A percentile compares a stretch with the other conserved stretches of the same genome.
Conservation (phyloP, 257 asterid species). For the Solanum sparsipilum region DNA sequence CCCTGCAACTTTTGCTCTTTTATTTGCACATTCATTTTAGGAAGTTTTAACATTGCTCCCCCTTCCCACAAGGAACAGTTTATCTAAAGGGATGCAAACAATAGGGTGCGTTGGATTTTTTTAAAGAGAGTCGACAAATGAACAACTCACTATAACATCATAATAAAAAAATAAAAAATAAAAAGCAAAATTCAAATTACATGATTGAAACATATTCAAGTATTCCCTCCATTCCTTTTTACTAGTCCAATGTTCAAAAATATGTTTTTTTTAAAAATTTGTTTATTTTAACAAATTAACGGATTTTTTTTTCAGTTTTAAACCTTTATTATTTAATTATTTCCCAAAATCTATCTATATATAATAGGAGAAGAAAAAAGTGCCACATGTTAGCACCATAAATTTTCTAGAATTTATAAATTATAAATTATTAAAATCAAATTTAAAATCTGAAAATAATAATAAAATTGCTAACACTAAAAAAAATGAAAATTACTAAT, state of each 20-base stretch:
- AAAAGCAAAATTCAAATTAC: neutral
- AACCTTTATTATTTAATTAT: neutral
- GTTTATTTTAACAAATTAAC: neutral
- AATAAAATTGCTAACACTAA: too few relatives aligned
- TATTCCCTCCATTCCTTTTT: neutral
- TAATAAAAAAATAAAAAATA: neutral
- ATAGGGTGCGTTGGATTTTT: too few relatives aligned
- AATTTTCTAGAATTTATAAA: too few relatives aligned
- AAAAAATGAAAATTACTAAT: too few relatives aligned
- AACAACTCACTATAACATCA: neutral
- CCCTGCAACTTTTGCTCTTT: neutral
- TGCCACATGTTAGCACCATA: too few relatives aligned
- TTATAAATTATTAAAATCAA: too few relatives aligned
- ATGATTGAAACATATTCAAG: neutral
- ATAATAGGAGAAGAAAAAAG: too few relatives aligned
- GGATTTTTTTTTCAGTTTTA: neutral
- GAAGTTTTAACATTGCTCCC: neutral
- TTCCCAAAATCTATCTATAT: neutral
- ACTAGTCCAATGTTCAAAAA: neutral
- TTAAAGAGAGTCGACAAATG: neutral
- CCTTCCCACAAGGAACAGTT: neutral
- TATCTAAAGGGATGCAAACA: neutral
- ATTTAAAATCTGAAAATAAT: too few relatives aligned
- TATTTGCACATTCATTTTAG: neutral
- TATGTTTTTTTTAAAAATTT: neutral